Base-by-base conservation (phyloP, 495 filamentous ascomycete genomes). In the Pyrenula massariospora region DNA sequence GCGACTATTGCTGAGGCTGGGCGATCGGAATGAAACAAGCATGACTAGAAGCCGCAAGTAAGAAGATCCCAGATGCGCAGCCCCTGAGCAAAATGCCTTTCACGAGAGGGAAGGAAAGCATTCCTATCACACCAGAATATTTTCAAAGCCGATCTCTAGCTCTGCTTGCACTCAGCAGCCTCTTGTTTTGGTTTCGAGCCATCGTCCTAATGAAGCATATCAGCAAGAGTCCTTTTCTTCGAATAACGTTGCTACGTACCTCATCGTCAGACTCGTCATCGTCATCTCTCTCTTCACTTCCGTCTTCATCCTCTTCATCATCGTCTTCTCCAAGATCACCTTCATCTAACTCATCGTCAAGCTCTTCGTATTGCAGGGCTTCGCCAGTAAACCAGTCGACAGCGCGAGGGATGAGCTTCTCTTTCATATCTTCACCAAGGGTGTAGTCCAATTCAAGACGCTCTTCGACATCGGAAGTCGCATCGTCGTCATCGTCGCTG, bases 361-460 rank as follows among this genome's bases (percentile, higher is more conserved):
- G 63, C 65, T 95, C 92, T 78, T 99, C 94, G 58, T 89, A 99
- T 62, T 95, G 93, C 60, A 97, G 83, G 56, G 94, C 94, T 73
- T 99, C 93, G 48, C 94, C 94, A 49, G 94, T 99, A 73, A 97
- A 99, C 94, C 94, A 99, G 72, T 97, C 94, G 65, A 99, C 92
- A 19, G 94, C 94, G 63, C 91, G 91, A 56, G 94, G 94, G 63
- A 99, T 99, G 57, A 99, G 80, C 74, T 99, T 99, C 80, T 99
- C 94, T 78, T 99, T 99, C 70, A 99, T 96, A 69, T 99, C 94
- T 74, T 99, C 94, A 56, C 94, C 94, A 51, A 99, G 87, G 70
- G 96, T 92, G 69, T 99, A 99, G 70, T 99, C 94, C 54, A 99
- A 84, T 75, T 99, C 94, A 23, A 99, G 80, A 58, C 94, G 91